A percentile compares a stretch with the other conserved stretches of the same genome.
phyloP scores from a whole-genome alignment of 345 rosid species.

The Gossypium mustelinum region DNA sequence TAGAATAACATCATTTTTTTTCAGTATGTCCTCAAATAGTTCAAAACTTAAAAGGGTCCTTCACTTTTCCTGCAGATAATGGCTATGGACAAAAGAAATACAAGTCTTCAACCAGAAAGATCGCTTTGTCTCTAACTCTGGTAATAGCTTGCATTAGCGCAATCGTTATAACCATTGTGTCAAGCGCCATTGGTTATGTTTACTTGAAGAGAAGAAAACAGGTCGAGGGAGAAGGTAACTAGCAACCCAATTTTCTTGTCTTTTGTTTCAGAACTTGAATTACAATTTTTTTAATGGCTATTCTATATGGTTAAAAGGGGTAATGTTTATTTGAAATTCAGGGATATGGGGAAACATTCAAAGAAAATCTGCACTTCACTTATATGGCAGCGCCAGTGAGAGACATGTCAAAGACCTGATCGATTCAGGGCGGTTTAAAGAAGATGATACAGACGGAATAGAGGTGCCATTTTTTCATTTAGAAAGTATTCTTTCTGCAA shows the following conservation, averaged over 20 bases:
- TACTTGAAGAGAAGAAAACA: slow-evolving; percentile 37
- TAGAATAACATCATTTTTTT: slow-evolving; percentile 10
- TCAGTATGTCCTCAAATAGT: neutral
- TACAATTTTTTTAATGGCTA: neutral
- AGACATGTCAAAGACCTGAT: slow-evolving; percentile 49
- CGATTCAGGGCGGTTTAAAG: slow-evolving; percentile 41
- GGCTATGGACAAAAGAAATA: slow-evolving; percentile 14
- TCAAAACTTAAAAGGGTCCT: neutral
- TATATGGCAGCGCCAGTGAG: slow-evolving; percentile 44
- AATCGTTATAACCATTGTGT: slow-evolving; percentile 28
- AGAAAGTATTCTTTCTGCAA: slow-evolving; percentile 56
- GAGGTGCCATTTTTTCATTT: slow-evolving; percentile 53
- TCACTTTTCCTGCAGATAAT: slow-evolving; percentile 16
- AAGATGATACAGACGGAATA: slow-evolving; percentile 42
- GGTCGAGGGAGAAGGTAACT: slow-evolving; percentile 32
- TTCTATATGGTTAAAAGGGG: neutral
- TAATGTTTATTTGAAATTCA: slow-evolving; percentile 13
- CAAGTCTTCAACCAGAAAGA: slow-evolving; percentile 19
- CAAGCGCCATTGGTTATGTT: slow-evolving; percentile 31
- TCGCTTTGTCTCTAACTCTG: slow-evolving; percentile 30
- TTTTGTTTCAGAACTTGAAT: no score
- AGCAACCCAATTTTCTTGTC: neutral
- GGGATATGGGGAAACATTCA: slow-evolving; percentile 29
- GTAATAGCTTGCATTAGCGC: slow-evolving; percentile 33
- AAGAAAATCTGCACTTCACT: slow-evolving; percentile 30